phyloP scores from a whole-genome alignment of 2,329 filamentous ascomycete genomes.

The Fusarium palustre region DNA sequence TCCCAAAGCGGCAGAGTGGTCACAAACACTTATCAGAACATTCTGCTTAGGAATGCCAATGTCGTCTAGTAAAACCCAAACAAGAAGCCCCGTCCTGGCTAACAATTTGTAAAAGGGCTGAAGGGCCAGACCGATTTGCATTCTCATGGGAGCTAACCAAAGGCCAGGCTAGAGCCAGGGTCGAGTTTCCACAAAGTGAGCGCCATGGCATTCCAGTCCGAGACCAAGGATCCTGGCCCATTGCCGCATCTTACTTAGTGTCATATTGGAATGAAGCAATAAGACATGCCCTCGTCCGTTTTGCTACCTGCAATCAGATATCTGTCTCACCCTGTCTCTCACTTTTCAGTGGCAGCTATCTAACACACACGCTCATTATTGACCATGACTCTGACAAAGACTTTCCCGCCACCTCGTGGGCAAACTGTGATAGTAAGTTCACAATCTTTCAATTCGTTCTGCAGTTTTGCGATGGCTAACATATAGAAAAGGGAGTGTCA shows the following conservation, averaged over 20 bases:
- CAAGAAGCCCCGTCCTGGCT: constrained; percentile 8
- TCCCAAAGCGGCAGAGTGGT: constrained; percentile 16
- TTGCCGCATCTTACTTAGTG: constrained; percentile 30
- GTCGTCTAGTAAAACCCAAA: constrained; percentile 15
- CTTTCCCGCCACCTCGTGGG: constrained; percentile 20
- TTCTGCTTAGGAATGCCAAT: constrained; percentile 18
- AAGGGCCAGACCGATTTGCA: constrained; percentile 8
- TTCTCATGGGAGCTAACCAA: background rate
- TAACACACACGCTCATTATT: constrained; percentile 19
- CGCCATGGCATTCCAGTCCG: constrained; percentile 27
- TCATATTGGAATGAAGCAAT: background rate
- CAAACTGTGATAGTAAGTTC: constrained; percentile 23
- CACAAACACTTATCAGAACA: background rate
- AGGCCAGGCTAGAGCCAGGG: constrained; percentile 14
- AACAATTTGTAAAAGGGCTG: background rate
- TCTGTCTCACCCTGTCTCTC: constrained; percentile 21
- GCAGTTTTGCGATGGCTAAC: background rate
- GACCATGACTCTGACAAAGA: constrained; percentile 24
- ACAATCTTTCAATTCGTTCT: background rate
- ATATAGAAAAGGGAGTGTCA: background rate
- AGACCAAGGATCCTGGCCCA: background rate
- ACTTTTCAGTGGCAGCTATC: constrained; percentile 5
- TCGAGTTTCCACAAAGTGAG: constrained; percentile 1
- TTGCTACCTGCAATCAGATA: background rate
- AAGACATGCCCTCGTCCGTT: constrained; percentile 25